Evolutionary conservation across 2,329 filamentous ascomycete genomes (phyloP).

Genomic region (Neofusicoccum umdonicola): DNA sequence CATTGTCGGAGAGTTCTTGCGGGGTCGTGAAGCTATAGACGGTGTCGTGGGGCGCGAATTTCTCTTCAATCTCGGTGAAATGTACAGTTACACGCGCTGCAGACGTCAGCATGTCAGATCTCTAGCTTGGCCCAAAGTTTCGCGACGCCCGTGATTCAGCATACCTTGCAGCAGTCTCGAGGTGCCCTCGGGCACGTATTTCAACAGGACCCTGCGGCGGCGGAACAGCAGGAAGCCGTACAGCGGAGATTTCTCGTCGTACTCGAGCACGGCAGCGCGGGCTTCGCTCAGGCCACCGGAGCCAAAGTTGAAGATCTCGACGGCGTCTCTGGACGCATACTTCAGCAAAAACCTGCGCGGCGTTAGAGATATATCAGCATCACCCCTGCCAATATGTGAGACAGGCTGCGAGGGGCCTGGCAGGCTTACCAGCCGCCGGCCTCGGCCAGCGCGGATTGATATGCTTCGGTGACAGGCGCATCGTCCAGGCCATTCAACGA

Average conservation of each 20-base stretch:
- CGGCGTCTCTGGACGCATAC: slow-evolving; percentile 83
- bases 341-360: slow-evolving; percentile 82
- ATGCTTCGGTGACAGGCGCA: slow-evolving; percentile 75
- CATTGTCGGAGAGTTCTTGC: slow-evolving; percentile 81
- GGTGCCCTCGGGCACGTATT: slow-evolving; percentile 86
- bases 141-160: slow-evolving; percentile 25
- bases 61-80: slow-evolving; percentile 60
- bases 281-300: slow-evolving; percentile 81
- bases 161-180: slow-evolving; percentile 89
- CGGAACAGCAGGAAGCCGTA: slow-evolving; percentile 91
- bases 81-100: slow-evolving; percentile 77
- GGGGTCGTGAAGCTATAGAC: slow-evolving; percentile 72
- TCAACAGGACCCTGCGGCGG: slow-evolving; percentile 84
- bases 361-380: slow-evolving; percentile 10
- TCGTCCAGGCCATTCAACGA: slow-evolving; percentile 94
- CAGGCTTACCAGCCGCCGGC: slow-evolving; percentile 85
- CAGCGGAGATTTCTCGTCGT: slow-evolving; percentile 80
- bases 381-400: slow-evolving; percentile 15
- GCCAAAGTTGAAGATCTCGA: slow-evolving; percentile 74
- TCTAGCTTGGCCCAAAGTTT: background rate
- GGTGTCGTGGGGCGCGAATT: slow-evolving; percentile 82
- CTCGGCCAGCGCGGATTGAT: slow-evolving; percentile 75
- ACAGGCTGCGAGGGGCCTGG: background rate
- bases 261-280: slow-evolving; percentile 71
- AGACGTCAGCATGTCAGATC: slow-evolving; percentile 15